Conservation (phyloP, 495 filamentous ascomycete species). For the Podospora appendiculata region DNA sequence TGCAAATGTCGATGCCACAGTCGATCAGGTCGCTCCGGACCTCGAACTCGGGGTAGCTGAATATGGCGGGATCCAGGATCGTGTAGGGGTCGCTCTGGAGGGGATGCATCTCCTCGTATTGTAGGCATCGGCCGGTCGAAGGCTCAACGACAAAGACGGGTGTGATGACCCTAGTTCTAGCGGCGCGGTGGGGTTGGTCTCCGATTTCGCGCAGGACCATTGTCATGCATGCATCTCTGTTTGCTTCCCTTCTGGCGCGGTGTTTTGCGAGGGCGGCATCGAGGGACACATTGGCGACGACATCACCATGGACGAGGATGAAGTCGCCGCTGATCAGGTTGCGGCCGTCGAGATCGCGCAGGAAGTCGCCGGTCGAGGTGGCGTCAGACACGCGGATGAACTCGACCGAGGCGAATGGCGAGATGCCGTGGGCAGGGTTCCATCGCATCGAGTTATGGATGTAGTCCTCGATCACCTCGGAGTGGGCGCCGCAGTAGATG, state of each 20-base stretch:
- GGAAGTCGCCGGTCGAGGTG: constrained; percentile 81
- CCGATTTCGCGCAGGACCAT: constrained; percentile 81
- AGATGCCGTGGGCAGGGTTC: constrained; percentile 44
- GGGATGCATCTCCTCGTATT: constrained; percentile 74
- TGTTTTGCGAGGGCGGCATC: constrained; percentile 72
- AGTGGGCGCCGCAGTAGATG: constrained; percentile 84
- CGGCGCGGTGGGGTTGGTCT: constrained; percentile 52
- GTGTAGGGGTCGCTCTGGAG: constrained; percentile 46
- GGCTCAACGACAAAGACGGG: constrained; percentile 86
- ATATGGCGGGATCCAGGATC: constrained; percentile 54
- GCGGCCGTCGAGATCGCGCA: constrained; percentile 87
- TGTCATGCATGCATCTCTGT: constrained; percentile 98
- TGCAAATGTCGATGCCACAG: constrained; percentile 95
- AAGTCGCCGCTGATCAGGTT: constrained; percentile 85
- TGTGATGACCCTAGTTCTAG: constrained; percentile 61
- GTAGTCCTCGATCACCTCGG: constrained; percentile 81
- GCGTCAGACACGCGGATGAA: constrained; percentile 82
- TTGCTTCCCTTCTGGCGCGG: constrained; percentile 67
- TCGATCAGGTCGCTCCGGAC: constrained; percentile 85
- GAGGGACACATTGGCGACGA: constrained; percentile 85
- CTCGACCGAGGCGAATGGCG: constrained; percentile 77
- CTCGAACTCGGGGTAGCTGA: constrained; percentile 61
- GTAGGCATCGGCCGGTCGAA: constrained; percentile 69
- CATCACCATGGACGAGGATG: constrained; percentile 83
- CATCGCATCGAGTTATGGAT: constrained; percentile 47